Percentiles rank a stretch among this genome's conserved stretches.
These are phyloP conservation scores for Hemisphaericaspora xylofermentans DNA, from an alignment of 1,139 yeast species.

Conservation along the genomic window DNA sequence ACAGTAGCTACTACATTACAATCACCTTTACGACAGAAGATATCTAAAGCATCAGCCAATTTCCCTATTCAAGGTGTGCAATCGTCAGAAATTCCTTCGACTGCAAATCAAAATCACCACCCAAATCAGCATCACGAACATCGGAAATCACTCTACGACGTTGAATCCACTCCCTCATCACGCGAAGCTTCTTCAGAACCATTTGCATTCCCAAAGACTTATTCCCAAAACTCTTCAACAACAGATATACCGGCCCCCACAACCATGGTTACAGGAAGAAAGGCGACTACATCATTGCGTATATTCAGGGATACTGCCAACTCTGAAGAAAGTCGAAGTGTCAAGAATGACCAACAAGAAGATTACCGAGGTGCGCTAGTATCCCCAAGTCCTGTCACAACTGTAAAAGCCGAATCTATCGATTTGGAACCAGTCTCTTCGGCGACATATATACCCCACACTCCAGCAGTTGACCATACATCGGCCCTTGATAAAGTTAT, in stretches of 20 bases:
- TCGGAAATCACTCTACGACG: neutral
- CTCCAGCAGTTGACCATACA: slow-evolving; percentile 18
- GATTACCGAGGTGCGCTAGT: neutral
- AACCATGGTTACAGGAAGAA: slow-evolving; percentile 25
- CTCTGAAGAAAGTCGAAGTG: slow-evolving; percentile 7
- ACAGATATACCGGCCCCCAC: slow-evolving; percentile 5
- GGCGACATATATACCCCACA: slow-evolving; percentile 36
- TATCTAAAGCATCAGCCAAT: neutral
- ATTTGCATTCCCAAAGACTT: neutral
- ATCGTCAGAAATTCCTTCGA: neutral
- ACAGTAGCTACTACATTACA: neutral
- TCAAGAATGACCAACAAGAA: slow-evolving; percentile 6
- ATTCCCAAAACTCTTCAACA: slow-evolving; percentile 1
- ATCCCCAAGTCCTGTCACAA: neutral
- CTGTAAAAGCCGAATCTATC: slow-evolving; percentile 3
- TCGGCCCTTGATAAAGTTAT: slow-evolving; percentile 2
- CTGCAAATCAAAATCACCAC: neutral
- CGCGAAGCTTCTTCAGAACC: slow-evolving; percentile 4
- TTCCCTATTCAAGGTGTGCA: neutral
- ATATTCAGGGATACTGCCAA: slow-evolving; percentile 28
- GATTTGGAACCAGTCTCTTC: slow-evolving; percentile 30
- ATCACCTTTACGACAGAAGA: neutral
- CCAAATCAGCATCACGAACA: neutral
- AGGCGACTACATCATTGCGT: slow-evolving; percentile 40
- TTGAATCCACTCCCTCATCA: slow-evolving; percentile 1